These are phyloP conservation scores for Camellia granthamiana DNA, from an alignment of 148 eudicot genomes.

Conservation along the genomic window DNA sequence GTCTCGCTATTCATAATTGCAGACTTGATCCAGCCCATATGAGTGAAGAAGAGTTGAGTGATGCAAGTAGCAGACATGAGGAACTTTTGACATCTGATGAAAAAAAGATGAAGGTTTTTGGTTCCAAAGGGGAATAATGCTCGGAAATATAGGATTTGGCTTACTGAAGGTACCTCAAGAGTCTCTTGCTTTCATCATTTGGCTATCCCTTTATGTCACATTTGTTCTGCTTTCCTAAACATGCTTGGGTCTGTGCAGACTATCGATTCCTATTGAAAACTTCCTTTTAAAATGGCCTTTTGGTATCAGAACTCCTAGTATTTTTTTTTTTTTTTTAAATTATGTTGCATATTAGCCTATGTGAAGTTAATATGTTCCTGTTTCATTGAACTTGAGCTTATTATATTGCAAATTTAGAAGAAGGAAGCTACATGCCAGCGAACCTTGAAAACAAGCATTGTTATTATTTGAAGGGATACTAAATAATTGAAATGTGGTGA, in stretches of 20 bases:
- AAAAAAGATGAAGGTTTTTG: constrained; percentile 1
- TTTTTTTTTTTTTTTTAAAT: background rate
- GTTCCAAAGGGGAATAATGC: background rate
- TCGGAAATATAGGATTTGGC: background rate
- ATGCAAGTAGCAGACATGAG: background rate
- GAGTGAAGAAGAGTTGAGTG: background rate
- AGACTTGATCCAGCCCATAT: constrained; percentile 1
- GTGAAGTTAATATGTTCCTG: background rate
- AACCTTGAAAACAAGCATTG: background rate
- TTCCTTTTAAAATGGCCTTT: background rate
- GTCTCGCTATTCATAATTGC: background rate
- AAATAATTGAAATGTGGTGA: background rate
- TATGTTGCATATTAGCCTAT: background rate
- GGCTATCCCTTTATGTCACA: background rate
- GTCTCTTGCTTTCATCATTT: constrained; percentile 7
- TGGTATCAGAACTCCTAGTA: background rate
- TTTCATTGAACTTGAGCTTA: constrained; percentile 1
- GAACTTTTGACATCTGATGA: background rate
- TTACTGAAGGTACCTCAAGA: constrained; percentile 8
- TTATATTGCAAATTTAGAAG: background rate
- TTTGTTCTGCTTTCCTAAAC: background rate
- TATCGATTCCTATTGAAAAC: background rate
- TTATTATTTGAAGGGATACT: background rate
- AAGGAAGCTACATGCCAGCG: too few relatives aligned
- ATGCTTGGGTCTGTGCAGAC: background rate